Evolutionary conservation across 257 asterid genomes (phyloP), one percentile per base, ranked within the genome.

Genomic region (Coffea canephora): DNA sequence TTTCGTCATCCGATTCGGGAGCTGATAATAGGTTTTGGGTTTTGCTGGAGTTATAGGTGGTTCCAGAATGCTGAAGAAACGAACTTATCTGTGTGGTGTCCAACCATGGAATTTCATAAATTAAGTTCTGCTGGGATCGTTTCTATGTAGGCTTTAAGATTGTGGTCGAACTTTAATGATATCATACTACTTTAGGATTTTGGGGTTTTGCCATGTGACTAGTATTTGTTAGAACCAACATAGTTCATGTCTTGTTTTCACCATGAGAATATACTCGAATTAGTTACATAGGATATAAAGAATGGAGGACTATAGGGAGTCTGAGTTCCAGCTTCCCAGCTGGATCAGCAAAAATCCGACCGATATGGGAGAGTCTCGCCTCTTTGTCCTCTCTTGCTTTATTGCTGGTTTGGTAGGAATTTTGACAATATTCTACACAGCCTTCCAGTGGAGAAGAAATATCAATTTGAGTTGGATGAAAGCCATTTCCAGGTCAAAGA

Each of bases 401-500:
- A 49, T 91, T 79, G 95, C 96, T 48, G 97, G 97, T 78, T 73
- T 91, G 76, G 80, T 92, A 70, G 99, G 98, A 69, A 85, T 96
- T 69, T 73, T 89, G 76, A 96, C 98, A 49, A 96, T 96, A 69
- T 86, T 89, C 59, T 94, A 89, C 80, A 89, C 99, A 1, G 97
- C 97, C 82, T 94, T 90, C 77, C 97, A 92, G 73, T 96, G 99
- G 99, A 91, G 97, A 88, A 91, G 97, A 81, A 94, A 92, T 71
- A 91, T 91, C 77, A 94, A 90, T 77, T 74, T 91, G 80, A 93
- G 90, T 79, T 96, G 98, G 99, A 94, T 88, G 97, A 94, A 87
- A 87, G 97, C 99, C 89, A 90, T 94, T 84, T 97, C 96, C 41
- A 87, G 97, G 89, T 96, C 99, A 43, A 96, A 94, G 91, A 94